Base-by-base conservation (phyloP, 2,329 filamentous ascomycete genomes). In the Cercospora brassicicola region DNA sequence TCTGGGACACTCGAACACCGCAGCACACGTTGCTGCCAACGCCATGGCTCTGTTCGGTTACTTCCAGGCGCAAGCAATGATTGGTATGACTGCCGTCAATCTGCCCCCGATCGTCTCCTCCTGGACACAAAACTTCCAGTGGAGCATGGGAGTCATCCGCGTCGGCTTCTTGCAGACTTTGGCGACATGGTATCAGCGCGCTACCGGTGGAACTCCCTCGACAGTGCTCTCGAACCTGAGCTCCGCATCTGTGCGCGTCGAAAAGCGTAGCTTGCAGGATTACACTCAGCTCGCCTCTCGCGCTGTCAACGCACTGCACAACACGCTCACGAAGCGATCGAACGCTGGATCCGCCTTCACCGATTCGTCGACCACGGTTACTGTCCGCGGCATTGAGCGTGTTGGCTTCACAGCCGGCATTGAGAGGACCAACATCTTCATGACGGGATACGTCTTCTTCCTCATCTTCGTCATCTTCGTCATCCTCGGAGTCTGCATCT, bases 121-220 rank as follows among this genome's bases (percentile, higher is more conserved):
- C 0, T 98, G 94, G 94, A 97, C 94, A 1, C 94, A 97, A 82
- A 94, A 97, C 81, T 97, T 98, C 82, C 91, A 96, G 78, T 98
- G 94, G 94, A 96, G 91, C 76, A 95, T 98, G 92, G 94, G 94
- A 74, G 93, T 98, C 75, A 96, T 98, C 75, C 87, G 88, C 62
- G 86, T 97, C 51, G 85, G 84, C n/a, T 97, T 96, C 79, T 87
- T 97, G 82, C 93, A 98, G 82, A 85, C 84, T 59, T 91, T 97
- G 76, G 92, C 92, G 69, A 96, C 93, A 39, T 98, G 94, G 94
- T 98, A 97, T 78, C 94, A 97, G 82, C 91, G 94, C 69, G 88
- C 94, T 2, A 98, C 94, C 2, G 94, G 94, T 63, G 94, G 94
- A 71, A 93, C 87, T 0, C 91, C 94, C 0, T 89, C 92, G 3